Percentiles rank a stretch among this genome's conserved stretches.
Conservation (phyloP, 805 yeast species). For the Gaillardinia entomophila region DNA sequence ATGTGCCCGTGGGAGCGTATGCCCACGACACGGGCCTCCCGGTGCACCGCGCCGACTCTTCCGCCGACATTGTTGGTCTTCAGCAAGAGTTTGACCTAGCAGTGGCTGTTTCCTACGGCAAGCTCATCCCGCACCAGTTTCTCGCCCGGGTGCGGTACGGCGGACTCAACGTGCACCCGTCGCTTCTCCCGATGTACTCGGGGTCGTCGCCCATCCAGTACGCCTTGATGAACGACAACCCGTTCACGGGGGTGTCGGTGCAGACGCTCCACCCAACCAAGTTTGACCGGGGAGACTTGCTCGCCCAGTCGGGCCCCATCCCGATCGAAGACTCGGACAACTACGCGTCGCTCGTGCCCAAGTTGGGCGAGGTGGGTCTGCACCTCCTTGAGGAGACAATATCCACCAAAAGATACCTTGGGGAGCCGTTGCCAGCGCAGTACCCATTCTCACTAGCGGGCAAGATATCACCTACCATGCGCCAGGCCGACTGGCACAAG, state of each 20-base stretch:
- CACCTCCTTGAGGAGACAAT: conserved; percentile 45
- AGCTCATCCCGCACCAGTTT: conserved; percentile 63
- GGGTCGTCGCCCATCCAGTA: conserved; percentile 91
- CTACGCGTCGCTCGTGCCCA: conserved; percentile 37
- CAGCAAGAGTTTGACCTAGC: conserved; percentile 48
- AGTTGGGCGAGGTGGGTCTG: conserved; percentile 61
- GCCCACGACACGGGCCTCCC: conserved; percentile 29
- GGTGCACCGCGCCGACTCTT: conserved; percentile 48
- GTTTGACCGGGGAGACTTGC: conserved; percentile 74
- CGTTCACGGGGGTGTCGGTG: conserved; percentile 73
- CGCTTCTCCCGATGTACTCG: conserved; percentile 71
- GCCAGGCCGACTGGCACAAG: conserved; percentile 43
- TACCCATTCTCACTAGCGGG: conserved; percentile 49
- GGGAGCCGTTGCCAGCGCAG: background rate
- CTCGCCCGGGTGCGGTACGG: conserved; percentile 46
- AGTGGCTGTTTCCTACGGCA: conserved; percentile 91
- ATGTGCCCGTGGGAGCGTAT: conserved; percentile 47
- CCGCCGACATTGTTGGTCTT: conserved; percentile 28
- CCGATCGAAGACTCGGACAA: conserved; percentile 40
- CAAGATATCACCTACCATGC: conserved; percentile 41
- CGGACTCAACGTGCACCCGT: conserved; percentile 91
- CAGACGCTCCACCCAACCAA: conserved; percentile 86
- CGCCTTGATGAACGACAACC: conserved; percentile 61
- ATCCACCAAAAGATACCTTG: conserved; percentile 10
- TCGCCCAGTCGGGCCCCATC: conserved; percentile 49